phyloP scores from a whole-genome alignment of 2,329 filamentous ascomycete genomes.

The Pseudocercospora crystallina region DNA sequence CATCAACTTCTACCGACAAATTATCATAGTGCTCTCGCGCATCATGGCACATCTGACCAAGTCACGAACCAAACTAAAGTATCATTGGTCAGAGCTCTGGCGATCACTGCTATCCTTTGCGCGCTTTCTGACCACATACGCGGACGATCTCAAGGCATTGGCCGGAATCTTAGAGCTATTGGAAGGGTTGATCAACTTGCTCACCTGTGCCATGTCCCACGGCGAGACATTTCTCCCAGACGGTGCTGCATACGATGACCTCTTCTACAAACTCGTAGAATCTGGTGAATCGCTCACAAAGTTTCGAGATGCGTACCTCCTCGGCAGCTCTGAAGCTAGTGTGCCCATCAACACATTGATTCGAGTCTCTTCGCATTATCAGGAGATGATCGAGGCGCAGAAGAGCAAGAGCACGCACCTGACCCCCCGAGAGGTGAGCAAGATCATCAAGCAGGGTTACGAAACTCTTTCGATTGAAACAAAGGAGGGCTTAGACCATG shows the following conservation, averaged over 20 bases:
- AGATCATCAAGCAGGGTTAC: conserved; percentile 94
- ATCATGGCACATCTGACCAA: conserved; percentile 81
- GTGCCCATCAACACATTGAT: conserved; percentile 83
- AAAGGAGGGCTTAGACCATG: conserved; percentile 75
- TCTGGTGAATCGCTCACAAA: conserved; percentile 77
- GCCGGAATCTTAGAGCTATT: conserved; percentile 72
- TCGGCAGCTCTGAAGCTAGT: conserved; percentile 39
- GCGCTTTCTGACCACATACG: conserved; percentile 86
- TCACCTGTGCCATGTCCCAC: conserved; percentile 78
- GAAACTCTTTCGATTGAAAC: conserved; percentile 91
- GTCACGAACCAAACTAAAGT: conserved; percentile 74
- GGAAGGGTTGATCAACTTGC: conserved; percentile 74
- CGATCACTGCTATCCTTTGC: conserved; percentile 82
- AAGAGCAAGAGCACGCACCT: conserved; percentile 59
- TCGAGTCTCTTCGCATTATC: conserved; percentile 81
- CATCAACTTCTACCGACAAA: conserved; percentile 68
- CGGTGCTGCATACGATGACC: conserved; percentile 84
- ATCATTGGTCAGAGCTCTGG: conserved; percentile 97
- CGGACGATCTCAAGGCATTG: conserved; percentile 69
- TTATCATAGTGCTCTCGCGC: conserved; percentile 77
- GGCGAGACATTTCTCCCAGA: conserved; percentile 91
- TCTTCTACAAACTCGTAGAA: conserved; percentile 98
- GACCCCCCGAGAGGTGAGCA: conserved; percentile 79
- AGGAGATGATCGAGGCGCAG: conserved; percentile 69
- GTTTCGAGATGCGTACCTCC: conserved; percentile 74